Conservation (phyloP, 2,329 filamentous ascomycete genomes). For the Fusarium sp. region DNA sequence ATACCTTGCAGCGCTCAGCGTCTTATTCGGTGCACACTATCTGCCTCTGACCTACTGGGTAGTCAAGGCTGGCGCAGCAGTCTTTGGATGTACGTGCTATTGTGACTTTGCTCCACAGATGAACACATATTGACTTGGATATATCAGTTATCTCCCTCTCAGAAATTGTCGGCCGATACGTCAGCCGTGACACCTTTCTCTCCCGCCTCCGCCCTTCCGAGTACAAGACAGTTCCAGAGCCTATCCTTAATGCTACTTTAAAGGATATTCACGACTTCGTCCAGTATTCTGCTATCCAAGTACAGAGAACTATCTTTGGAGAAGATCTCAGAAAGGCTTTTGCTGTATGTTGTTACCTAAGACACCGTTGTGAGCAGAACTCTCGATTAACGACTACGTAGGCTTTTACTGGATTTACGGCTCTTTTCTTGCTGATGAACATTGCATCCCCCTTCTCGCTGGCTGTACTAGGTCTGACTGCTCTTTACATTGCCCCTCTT, state of each 20-base stretch:
- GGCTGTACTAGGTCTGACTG: background rate
- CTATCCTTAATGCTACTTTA: background rate
- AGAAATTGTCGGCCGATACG: background rate
- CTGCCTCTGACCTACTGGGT: background rate
- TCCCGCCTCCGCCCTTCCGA: background rate
- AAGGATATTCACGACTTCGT: background rate
- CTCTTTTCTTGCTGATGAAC: background rate
- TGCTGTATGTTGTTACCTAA: background rate
- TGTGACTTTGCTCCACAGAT: background rate
- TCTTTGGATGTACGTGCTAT: background rate
- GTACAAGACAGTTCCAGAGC: background rate
- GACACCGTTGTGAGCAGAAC: background rate
- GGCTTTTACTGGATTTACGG: background rate
- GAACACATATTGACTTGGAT: background rate
- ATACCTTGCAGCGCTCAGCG: background rate
- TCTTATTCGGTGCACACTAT: background rate
- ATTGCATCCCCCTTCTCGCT: background rate
- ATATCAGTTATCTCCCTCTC: background rate
- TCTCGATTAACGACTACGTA: background rate
- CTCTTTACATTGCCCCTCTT: background rate
- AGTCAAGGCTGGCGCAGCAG: background rate
- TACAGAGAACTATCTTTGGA: background rate
- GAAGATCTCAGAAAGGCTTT: background rate
- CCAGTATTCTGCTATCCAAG: background rate
- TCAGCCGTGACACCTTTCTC: background rate